Percentiles rank a stretch among this genome's conserved stretches.
phyloP scores from a whole-genome alignment of 2,329 filamentous ascomycete genomes.

The Grosmannia clavigera region DNA sequence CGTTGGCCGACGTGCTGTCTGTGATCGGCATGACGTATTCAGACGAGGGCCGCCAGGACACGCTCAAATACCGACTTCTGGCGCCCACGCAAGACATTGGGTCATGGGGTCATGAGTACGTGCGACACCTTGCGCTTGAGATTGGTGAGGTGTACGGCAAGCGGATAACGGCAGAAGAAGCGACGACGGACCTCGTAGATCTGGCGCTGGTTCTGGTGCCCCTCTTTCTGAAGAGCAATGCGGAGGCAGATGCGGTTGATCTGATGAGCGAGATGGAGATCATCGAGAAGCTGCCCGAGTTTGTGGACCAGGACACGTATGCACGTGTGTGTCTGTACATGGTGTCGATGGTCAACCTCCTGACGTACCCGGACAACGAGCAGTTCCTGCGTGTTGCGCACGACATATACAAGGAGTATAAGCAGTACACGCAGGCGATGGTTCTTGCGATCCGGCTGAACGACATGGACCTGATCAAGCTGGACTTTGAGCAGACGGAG shows the following conservation, averaged over 20 bases:
- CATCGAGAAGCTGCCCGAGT: constrained; percentile 80
- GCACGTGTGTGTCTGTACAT: constrained; percentile 91
- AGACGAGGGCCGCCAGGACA: constrained; percentile 90
- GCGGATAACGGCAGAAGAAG: constrained; percentile 72
- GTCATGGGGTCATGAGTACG: constrained; percentile 98
- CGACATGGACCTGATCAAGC: constrained; percentile 68
- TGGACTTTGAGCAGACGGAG: constrained; percentile 64
- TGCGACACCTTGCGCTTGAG: constrained; percentile 86
- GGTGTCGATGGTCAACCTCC: constrained; percentile 95
- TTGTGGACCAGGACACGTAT: constrained; percentile 90
- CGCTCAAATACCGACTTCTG: constrained; percentile 86
- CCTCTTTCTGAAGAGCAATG: constrained; percentile 93
- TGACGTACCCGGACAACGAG: constrained; percentile 96
- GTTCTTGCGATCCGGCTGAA: constrained; percentile 89
- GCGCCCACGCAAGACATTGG: constrained; percentile 84
- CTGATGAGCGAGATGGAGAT: constrained; percentile 95
- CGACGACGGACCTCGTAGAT: constrained; percentile 72
- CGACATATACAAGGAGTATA: constrained; percentile 84
- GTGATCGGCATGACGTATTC: constrained; percentile 99
- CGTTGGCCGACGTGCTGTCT: constrained; percentile 87
- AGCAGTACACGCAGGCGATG: constrained; percentile 87
- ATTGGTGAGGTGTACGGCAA: constrained; percentile 91
- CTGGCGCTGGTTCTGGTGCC: constrained; percentile 78
- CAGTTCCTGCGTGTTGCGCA: constrained; percentile 88
- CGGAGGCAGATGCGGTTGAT: constrained; percentile 94